These are phyloP conservation scores for Begonia fuchsioides DNA, from an alignment of 306 rosid genomes.

Conservation along the genomic window DNA sequence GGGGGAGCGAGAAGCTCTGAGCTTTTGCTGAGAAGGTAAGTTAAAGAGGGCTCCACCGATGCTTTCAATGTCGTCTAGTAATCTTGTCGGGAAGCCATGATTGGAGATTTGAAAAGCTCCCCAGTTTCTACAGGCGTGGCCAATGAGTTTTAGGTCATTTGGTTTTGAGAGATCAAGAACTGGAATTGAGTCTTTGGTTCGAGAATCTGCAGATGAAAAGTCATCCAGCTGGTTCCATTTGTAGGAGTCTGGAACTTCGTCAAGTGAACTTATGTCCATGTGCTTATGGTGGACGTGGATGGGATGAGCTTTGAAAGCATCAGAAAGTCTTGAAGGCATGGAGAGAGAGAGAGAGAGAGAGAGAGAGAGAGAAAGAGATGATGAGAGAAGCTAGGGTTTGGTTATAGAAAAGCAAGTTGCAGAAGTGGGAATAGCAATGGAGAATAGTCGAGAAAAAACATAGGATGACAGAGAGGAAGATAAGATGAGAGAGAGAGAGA, in stretches of 20 bases:
- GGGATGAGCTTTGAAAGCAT: background rate
- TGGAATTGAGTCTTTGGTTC: conserved; percentile 7
- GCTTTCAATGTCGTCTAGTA: conserved; percentile 9
- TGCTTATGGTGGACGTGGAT: background rate
- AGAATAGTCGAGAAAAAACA: no score
- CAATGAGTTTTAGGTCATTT: conserved; percentile 11
- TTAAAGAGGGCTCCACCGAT: conserved; percentile 12
- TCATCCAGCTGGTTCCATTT: background rate
- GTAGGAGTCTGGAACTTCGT: background rate
- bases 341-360: background rate
- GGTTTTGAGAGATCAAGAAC: conserved; percentile 19
- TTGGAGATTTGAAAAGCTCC: conserved; percentile 30
- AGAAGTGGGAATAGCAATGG: background rate
- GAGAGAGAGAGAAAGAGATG: background rate
- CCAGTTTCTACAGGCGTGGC: conserved; percentile 25
- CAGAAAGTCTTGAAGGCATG: background rate
- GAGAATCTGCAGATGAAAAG: background rate
- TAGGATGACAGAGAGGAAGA: background rate
- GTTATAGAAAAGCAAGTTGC: background rate
- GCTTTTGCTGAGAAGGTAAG: conserved; percentile 25
- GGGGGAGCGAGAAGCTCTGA: conserved; percentile 15
- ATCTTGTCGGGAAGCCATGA: conserved; percentile 22
- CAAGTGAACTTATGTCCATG: background rate
- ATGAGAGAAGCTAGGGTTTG: no score
- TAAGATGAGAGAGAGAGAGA: background rate